A percentile compares a stretch with the other conserved stretches of the same genome.
These are phyloP conservation scores for Ampelocalamus luodianensis DNA, from an alignment of 176 grass and related monocot species.

Conservation along the genomic window DNA sequence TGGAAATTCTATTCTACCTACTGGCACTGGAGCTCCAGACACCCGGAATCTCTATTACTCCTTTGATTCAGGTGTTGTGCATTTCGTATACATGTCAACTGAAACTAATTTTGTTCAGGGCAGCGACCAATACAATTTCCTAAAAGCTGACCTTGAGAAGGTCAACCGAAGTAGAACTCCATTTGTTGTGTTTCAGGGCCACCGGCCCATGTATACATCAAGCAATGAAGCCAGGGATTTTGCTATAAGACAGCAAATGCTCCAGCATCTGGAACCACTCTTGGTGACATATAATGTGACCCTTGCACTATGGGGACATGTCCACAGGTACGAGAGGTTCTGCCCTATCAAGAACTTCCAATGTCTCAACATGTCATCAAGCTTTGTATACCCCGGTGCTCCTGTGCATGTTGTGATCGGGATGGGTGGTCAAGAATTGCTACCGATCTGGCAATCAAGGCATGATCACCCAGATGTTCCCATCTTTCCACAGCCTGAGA, in stretches of 20 bases:
- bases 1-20: conserved; percentile 75
- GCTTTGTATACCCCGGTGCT: conserved; percentile 66
- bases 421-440: conserved; percentile 87
- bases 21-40: conserved; percentile 72
- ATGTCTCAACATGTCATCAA: conserved; percentile 68
- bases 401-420: conserved; percentile 95
- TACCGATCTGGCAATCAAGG: conserved; percentile 80
- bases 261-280: conserved; percentile 75
- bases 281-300: conserved; percentile 85
- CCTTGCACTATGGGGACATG: conserved; percentile 92
- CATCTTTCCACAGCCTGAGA: conserved; percentile 75
- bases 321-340: conserved; percentile 95
- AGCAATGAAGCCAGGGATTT: conserved; percentile 76
- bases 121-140: conserved; percentile 81
- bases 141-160: conserved; percentile 80
- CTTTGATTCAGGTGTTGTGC: conserved; percentile 80
- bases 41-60: conserved; percentile 93
- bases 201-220: conserved; percentile 91
- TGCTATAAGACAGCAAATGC: conserved; percentile 65
- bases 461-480: conserved; percentile 65
- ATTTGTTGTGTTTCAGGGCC: conserved; percentile 89
- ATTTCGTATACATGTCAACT: conserved; percentile 93
- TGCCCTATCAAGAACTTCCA: conserved; percentile 80
- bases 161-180: conserved; percentile 87
- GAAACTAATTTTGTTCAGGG: conserved; percentile 84